Evolutionary conservation across 176 grass and related monocot species (phyloP).

Genomic region (Eragrostis curvula): DNA sequence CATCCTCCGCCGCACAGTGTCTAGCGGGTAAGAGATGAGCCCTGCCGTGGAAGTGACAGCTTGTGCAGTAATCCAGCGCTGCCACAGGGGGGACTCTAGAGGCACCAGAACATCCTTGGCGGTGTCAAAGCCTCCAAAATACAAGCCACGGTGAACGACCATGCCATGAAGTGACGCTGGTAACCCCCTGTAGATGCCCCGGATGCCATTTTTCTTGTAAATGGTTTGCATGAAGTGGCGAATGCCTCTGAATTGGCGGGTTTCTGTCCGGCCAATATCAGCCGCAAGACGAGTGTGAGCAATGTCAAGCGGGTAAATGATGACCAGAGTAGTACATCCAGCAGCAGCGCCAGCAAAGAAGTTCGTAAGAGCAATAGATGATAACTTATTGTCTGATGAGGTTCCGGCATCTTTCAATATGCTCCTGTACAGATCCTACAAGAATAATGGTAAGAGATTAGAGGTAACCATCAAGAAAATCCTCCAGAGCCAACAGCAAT

Average conservation of each 20-base stretch:
- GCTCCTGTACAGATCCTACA: conserved; percentile 83
- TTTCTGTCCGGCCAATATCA: conserved; percentile 69
- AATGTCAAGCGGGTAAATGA: conserved; percentile 96
- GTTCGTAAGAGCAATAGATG: conserved; percentile 73
- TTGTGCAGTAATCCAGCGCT: conserved; percentile 83
- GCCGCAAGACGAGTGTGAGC: conserved; percentile 94
- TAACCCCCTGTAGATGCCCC: conserved; percentile 83
- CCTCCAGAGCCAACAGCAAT: not conserved
- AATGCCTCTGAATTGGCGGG: conserved; percentile 94
- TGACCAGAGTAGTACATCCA: conserved; percentile 90
- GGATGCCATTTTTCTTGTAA: conserved; percentile 77
- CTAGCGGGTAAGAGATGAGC: conserved; percentile 80
- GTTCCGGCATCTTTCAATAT: conserved; percentile 64
- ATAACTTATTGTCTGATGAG: conserved; percentile 52
- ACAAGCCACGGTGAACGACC: conserved; percentile 89
- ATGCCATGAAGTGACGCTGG: conserved; percentile 83
- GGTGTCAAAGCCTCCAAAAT: conserved; percentile 97
- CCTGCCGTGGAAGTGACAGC: conserved; percentile 79
- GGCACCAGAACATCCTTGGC: conserved; percentile 78
- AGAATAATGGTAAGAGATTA: conserved; percentile 23
- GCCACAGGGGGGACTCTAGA: conserved; percentile 73
- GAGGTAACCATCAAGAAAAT: not conserved
- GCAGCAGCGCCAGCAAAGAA: conserved; percentile 87
- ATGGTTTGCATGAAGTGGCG: conserved; percentile 86
- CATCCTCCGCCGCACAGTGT: conserved; percentile 89